Conservation (phyloP, 192 early-diverging fungal species). For the Coemansia sp. region DNA sequence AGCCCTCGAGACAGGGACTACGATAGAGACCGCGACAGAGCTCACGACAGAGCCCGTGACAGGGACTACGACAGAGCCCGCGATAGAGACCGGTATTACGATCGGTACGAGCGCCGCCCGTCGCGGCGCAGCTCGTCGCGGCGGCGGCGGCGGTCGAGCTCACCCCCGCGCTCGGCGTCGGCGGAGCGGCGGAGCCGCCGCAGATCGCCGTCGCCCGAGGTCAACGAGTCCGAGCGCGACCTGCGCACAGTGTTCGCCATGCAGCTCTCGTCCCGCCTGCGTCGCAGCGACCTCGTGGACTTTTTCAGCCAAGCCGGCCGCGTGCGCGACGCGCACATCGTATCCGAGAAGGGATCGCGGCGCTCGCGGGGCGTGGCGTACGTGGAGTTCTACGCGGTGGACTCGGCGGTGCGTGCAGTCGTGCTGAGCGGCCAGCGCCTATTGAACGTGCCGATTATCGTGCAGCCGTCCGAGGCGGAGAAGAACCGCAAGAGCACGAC, state of each 20-base stretch:
- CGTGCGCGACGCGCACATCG: slow-evolving; percentile 84
- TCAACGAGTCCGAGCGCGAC: slow-evolving; percentile 78
- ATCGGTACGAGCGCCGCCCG: slow-evolving; percentile 13
- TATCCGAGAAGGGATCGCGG: slow-evolving; percentile 78
- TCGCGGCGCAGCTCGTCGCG: neutral
- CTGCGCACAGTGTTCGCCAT: slow-evolving; percentile 92
- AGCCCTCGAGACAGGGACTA: neutral
- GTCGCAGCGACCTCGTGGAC: slow-evolving; percentile 75
- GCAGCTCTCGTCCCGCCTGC: slow-evolving; percentile 83
- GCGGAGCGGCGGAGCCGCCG: slow-evolving; percentile 4
- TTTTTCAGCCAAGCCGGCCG: slow-evolving; percentile 82
- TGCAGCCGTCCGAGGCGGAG: slow-evolving; percentile 88
- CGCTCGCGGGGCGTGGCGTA: slow-evolving; percentile 94
- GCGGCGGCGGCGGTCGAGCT: neutral
- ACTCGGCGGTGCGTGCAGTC: slow-evolving; percentile 81
- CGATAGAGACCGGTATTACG: slow-evolving; percentile 15
- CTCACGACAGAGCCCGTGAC: slow-evolving; percentile 1
- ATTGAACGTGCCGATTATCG: slow-evolving; percentile 90
- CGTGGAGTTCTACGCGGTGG: slow-evolving; percentile 91
- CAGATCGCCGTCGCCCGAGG: slow-evolving; percentile 63
- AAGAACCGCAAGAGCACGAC: slow-evolving; percentile 77
- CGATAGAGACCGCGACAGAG: neutral
- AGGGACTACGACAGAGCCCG: slow-evolving; percentile 6
- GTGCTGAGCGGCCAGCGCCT: slow-evolving; percentile 80
- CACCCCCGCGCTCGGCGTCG: slow-evolving; percentile 10